Conservation (phyloP, 441 rosid species). For the Bruguiera hainesii region DNA sequence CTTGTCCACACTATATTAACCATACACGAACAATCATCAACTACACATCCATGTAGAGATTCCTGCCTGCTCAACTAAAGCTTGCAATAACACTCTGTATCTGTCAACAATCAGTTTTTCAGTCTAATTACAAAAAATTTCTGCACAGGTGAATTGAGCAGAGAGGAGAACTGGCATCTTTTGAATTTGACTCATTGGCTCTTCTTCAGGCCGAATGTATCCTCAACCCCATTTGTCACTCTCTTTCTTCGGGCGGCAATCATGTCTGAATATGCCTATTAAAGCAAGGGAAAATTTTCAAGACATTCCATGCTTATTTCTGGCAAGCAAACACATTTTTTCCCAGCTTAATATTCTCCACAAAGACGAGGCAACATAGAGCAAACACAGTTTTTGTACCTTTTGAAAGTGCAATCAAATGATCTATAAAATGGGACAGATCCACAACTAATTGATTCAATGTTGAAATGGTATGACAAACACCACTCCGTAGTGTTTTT, state of each 20-base stretch:
- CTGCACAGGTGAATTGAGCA: too few species aligned
- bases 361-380: neutral
- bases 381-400: neutral
- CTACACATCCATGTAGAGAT: neutral
- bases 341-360: neutral
- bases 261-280: slow-evolving; percentile 69
- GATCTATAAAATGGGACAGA: neutral
- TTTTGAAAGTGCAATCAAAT: neutral
- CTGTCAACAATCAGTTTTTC: neutral
- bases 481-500: slow-evolving; percentile 5
- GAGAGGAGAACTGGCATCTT: too few species aligned
- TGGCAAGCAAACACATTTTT: neutral
- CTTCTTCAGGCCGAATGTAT: slow-evolving; percentile 69
- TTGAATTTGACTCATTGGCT: slow-evolving; percentile 28
- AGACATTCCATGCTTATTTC: neutral
- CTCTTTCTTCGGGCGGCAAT: slow-evolving; percentile 70
- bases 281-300: slow-evolving; percentile 4
- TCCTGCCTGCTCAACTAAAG: neutral
- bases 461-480: neutral
- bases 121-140: too few species aligned
- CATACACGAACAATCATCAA: neutral
- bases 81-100: neutral
- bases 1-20: too few species aligned
- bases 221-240: slow-evolving; percentile 67
- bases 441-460: neutral